A percentile compares a stretch with the other conserved stretches of the same genome.
phyloP scores from a whole-genome alignment of 1,139 yeast genomes.

The Wickerhamomyces sp. region DNA sequence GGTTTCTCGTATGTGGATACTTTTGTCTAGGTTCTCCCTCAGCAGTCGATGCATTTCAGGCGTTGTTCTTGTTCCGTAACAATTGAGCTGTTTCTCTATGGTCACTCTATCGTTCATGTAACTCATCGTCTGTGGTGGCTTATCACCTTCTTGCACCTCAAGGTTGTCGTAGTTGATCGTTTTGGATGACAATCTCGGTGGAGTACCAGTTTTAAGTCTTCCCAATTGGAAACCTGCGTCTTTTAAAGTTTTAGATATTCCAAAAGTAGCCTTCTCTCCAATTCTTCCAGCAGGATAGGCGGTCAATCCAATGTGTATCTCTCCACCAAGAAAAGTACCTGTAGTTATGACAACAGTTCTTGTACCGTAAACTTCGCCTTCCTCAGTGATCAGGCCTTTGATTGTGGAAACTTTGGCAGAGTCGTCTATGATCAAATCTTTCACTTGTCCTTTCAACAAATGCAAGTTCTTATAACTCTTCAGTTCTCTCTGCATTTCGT shows the following conservation, averaged over 20 bases:
- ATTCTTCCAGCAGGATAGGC: conserved; percentile 87
- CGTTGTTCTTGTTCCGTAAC: conserved; percentile 79
- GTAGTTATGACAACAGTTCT: conserved; percentile 82
- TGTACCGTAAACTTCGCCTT: conserved; percentile 58
- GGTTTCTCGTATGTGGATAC: conserved; percentile 88
- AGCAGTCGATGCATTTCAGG: conserved; percentile 67
- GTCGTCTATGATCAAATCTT: conserved; percentile 70
- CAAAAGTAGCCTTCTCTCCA: conserved; percentile 90
- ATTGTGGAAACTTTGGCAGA: conserved; percentile 28
- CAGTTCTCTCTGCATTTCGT: conserved; percentile 74
- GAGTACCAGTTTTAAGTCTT: conserved; percentile 94
- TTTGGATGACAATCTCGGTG: conserved; percentile 74
- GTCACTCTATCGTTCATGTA: conserved; percentile 66
- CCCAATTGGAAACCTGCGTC: conserved; percentile 83
- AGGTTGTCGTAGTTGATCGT: conserved; percentile 64
- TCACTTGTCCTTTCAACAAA: conserved; percentile 71
- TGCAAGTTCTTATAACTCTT: conserved; percentile 52
- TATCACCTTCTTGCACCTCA: conserved; percentile 70
- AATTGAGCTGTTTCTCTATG: conserved; percentile 54
- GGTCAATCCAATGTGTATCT: conserved; percentile 83
- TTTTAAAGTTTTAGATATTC: conserved; percentile 71
- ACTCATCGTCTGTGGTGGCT: conserved; percentile 86
- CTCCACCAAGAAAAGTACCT: conserved; percentile 93
- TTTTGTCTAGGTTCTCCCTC: conserved; percentile 64
- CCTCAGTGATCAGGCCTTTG: conserved; percentile 65